These are phyloP conservation scores for Spinacia oleracea DNA, from an alignment of 179 eudicot species.

Conservation along the genomic window DNA sequence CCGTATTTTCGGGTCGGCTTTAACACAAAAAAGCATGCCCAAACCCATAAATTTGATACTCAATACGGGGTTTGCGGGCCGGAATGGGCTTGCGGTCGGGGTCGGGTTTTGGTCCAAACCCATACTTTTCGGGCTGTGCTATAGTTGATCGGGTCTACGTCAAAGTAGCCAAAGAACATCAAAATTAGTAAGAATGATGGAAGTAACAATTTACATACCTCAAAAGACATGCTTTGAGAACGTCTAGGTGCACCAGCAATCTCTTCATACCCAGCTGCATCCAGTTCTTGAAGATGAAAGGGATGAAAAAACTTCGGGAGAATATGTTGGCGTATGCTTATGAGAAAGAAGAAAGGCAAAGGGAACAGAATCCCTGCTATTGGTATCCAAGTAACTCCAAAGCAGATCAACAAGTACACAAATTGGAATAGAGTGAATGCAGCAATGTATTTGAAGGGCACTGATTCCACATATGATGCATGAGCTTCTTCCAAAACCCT, in stretches of 20 bases:
- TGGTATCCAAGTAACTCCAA: conserved; percentile 81
- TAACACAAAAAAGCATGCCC: no score
- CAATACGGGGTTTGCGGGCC: no score
- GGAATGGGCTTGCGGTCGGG: no score
- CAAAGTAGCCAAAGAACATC: background rate
- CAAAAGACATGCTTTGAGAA: conserved; percentile 37
- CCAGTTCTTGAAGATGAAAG: conserved; percentile 57
- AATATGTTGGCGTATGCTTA: conserved; percentile 57
- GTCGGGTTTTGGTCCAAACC: no score
- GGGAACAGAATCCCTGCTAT: conserved; percentile 85
- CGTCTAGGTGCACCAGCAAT: conserved; percentile 47
- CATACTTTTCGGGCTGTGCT: no score
- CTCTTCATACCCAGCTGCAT: conserved; percentile 86
- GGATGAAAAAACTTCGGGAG: conserved; percentile 63
- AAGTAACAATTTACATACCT: conserved; percentile 16
- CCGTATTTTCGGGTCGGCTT: no score
- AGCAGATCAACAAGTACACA: conserved; percentile 59
- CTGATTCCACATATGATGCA: conserved; percentile 65
- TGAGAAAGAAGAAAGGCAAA: conserved; percentile 64
- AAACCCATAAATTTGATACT: no score
- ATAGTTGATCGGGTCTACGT: no score
- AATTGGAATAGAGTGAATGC: conserved; percentile 61
- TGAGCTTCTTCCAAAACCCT: conserved; percentile 74
- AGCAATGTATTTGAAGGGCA: conserved; percentile 61
- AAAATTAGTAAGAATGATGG: background rate